Percentiles rank a stretch among this genome's conserved stretches.
phyloP scores from a whole-genome alignment of 345 rosid species.

The Boechera divaricarpa region DNA sequence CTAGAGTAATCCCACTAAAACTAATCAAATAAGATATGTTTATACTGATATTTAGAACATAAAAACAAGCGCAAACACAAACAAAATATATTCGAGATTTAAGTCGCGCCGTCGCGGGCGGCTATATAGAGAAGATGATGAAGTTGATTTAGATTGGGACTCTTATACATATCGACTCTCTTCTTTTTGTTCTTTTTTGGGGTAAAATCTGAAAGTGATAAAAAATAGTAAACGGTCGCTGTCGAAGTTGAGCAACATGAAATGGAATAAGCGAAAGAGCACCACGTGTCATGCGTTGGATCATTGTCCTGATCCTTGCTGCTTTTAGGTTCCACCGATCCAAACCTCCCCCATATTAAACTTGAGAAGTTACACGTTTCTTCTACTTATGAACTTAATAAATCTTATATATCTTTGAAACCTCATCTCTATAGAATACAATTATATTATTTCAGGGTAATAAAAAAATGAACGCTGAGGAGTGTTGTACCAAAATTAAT shows the following conservation, averaged over 20 bases:
- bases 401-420: neutral
- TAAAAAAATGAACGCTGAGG: neutral
- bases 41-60: neutral
- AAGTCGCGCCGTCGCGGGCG: neutral
- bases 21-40: neutral
- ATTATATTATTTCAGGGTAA: neutral
- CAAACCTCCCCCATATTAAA: slow-evolving; percentile 21
- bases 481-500: slow-evolving; percentile 16
- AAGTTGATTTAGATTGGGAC: neutral
- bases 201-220: slow-evolving; percentile 12
- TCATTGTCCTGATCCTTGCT: slow-evolving; percentile 40
- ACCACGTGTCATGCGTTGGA: slow-evolving; percentile 35
- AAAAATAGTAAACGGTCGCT: slow-evolving; percentile 6
- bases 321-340: slow-evolving; percentile 30
- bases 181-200: neutral
- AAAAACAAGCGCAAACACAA: slow-evolving; percentile 10
- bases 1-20: neutral
- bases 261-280: slow-evolving; percentile 23
- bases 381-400: neutral
- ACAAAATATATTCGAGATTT: neutral
- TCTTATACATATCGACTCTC: slow-evolving; percentile 12
- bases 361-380: slow-evolving; percentile 32
- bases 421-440: neutral
- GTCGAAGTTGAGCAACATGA: slow-evolving; percentile 24
- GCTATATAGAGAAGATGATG: slow-evolving; percentile 4